Percentiles rank a stretch among this genome's conserved stretches.
These are phyloP conservation scores for Neonectria sp. DNA, from an alignment of 2,329 filamentous ascomycete genomes.

Conservation along the genomic window DNA sequence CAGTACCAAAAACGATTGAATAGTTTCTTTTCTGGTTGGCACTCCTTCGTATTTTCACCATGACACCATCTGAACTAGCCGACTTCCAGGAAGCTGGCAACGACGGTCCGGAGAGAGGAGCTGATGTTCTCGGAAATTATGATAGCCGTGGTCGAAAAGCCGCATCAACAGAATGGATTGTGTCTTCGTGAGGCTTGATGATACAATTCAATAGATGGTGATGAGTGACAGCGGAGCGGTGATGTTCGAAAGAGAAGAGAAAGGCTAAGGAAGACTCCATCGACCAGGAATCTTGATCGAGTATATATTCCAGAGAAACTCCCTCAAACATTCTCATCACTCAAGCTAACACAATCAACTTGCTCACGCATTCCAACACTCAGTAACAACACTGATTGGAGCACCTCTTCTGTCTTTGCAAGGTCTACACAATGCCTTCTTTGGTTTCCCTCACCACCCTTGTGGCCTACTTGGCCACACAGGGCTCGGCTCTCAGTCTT, in stretches of 20 bases:
- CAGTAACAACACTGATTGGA: constrained; percentile 1
- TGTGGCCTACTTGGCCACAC: constrained; percentile 34
- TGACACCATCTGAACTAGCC: constrained; percentile 37
- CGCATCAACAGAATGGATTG: constrained; percentile 24
- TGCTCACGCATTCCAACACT: constrained; percentile 29
- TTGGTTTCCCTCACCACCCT: constrained; percentile 39
- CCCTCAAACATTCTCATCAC: constrained; percentile 41
- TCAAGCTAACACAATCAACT: constrained; percentile 36
- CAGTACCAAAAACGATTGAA: constrained; percentile 12
- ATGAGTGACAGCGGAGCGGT: background rate
- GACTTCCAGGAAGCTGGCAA: constrained; percentile 22
- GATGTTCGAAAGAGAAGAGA: background rate
- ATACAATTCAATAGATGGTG: constrained; percentile 30
- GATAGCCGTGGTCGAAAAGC: constrained; percentile 23
- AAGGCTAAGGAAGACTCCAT: background rate
- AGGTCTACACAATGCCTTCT: constrained; percentile 34
- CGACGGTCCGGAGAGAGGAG: background rate
- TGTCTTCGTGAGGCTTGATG: constrained; percentile 43
- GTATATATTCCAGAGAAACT: constrained; percentile 41
- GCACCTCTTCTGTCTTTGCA: constrained; percentile 5
- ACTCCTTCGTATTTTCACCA: constrained; percentile 14
- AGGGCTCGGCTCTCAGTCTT: constrained; percentile 53
- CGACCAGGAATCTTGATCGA: background rate
- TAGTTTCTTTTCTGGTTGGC: background rate
- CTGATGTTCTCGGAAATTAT: constrained; percentile 33